Evolutionary conservation across 2,329 filamentous ascomycete species (phyloP).

Genomic region (Emergomyces pasteurianus): DNA sequence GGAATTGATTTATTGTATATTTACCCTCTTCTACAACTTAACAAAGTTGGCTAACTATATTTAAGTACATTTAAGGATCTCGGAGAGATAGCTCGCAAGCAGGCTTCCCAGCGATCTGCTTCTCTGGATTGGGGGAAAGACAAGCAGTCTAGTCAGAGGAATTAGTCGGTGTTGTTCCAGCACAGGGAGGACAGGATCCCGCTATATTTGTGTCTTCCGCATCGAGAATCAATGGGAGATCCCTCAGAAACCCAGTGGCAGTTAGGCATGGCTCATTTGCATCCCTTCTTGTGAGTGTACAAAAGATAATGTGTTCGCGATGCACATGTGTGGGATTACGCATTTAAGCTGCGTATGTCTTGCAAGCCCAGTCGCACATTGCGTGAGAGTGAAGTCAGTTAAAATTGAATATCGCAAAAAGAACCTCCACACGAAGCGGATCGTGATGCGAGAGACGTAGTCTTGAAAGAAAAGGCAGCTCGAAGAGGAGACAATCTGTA

Average conservation of each 20-base stretch:
- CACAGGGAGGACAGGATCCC: constrained; percentile 15
- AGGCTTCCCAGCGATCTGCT: constrained; percentile 13
- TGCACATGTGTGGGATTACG: constrained; percentile 4
- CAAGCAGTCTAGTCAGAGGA: constrained; percentile 15
- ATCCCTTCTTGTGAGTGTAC: constrained; percentile 6
- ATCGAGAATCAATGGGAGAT: constrained; percentile 15
- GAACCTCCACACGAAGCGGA: neutral
- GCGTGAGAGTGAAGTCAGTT: constrained; percentile 4
- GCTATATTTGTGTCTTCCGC: constrained; percentile 15
- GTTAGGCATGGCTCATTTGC: constrained; percentile 8
- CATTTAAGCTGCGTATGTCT: constrained; percentile 5
- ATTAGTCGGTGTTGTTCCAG: constrained; percentile 16
- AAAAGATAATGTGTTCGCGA: constrained; percentile 7
- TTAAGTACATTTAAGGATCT: constrained; percentile 9
- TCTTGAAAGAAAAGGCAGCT: constrained; percentile 5
- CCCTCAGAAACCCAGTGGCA: constrained; percentile 14
- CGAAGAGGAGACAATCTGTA: constrained; percentile 6
- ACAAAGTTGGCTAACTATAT: constrained; percentile 8
- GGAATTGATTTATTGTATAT: constrained; percentile 15
- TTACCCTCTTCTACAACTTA: constrained; percentile 6
- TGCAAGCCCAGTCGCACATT: constrained; percentile 6
- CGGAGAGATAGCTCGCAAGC: constrained; percentile 10
- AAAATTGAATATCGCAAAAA: constrained; percentile 5
- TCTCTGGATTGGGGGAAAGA: constrained; percentile 15
- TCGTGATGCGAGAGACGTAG: neutral